A percentile compares a stretch with the other conserved stretches of the same genome.
Evolutionary conservation across 768 basidiomycete genomes (phyloP).

Genomic region (Auriculariales sp.): DNA sequence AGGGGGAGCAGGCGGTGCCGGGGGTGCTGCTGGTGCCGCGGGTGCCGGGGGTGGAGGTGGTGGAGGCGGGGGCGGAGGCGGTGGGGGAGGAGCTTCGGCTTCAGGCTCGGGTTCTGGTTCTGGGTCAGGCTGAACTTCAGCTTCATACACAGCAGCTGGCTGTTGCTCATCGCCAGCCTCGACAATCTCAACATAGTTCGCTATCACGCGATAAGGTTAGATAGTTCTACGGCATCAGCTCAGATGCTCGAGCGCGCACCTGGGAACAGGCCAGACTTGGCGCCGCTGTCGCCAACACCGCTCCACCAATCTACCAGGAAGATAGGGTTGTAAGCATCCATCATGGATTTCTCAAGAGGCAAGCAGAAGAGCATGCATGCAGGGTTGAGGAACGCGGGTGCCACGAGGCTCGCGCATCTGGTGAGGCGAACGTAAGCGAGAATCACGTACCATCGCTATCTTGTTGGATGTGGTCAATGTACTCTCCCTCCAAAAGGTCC

Average conservation of each 20-base stretch:
- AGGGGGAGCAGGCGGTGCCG: conserved; percentile 17
- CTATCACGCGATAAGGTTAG: conserved; percentile 26
- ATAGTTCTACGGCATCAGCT: not conserved
- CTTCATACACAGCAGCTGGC: too few species aligned
- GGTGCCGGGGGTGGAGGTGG: conserved; percentile 26
- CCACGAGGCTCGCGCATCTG: not conserved
- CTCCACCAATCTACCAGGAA: conserved; percentile 62
- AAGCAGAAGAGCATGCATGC: not conserved
- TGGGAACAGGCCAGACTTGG: conserved; percentile 72
- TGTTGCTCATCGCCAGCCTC: conserved; percentile 24
- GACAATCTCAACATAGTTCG: conserved; percentile 78
- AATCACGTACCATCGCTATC: conserved; percentile 50
- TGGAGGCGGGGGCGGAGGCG: conserved; percentile 32
- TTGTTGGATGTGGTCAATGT: conserved; percentile 70
- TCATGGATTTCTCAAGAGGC: too few species aligned
- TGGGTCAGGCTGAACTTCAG: too few species aligned
- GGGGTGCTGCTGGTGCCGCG: too few species aligned
- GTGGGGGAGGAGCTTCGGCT: conserved; percentile 23
- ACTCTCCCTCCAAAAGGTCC: conserved; percentile 61
- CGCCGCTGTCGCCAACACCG: conserved; percentile 51
- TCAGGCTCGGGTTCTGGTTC: conserved; percentile 16
- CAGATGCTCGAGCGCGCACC: conserved; percentile 25
- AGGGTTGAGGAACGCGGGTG: not conserved
- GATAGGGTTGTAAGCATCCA: too few species aligned
- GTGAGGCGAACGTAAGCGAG: too few species aligned